phyloP scores from a whole-genome alignment of 2,329 filamentous ascomycete species.

The Botrytis fragariae region DNA sequence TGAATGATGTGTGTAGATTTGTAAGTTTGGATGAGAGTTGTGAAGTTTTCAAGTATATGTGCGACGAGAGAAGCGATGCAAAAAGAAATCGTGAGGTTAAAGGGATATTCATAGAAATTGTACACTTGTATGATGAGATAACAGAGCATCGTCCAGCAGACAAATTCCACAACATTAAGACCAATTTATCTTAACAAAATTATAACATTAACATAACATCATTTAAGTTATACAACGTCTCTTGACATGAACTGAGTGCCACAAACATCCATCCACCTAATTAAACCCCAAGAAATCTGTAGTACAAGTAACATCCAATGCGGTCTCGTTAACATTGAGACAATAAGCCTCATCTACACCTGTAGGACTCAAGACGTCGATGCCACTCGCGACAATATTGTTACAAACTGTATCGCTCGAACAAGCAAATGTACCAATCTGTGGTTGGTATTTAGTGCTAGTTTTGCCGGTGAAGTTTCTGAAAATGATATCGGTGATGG shows the following conservation, averaged over 20 bases:
- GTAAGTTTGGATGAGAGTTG: neutral
- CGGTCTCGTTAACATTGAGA: constrained; percentile 43
- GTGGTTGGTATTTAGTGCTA: constrained; percentile 44
- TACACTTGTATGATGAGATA: neutral
- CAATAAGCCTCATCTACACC: constrained; percentile 46
- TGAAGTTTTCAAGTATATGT: neutral
- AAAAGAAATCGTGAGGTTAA: neutral
- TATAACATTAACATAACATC: constrained; percentile 30
- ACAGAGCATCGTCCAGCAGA: neutral
- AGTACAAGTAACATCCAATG: constrained; percentile 41
- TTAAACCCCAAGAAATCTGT: constrained; percentile 34
- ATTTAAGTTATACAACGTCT: neutral
- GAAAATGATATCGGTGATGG: constrained; percentile 55
- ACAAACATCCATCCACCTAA: constrained; percentile 16
- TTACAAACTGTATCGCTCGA: constrained; percentile 47
- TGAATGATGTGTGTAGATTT: neutral
- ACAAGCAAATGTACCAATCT: constrained; percentile 49
- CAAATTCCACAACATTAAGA: neutral
- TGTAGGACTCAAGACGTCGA: constrained; percentile 48
- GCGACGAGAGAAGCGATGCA: neutral
- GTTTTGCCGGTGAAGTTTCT: constrained; percentile 56
- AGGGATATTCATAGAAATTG: neutral
- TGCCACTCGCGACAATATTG: constrained; percentile 49
- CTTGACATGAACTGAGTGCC: neutral
- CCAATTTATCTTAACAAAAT: constrained; percentile 3